Base-by-base conservation (phyloP, 2,329 filamentous ascomycete genomes). In the Talaromyces funiculosus region DNA sequence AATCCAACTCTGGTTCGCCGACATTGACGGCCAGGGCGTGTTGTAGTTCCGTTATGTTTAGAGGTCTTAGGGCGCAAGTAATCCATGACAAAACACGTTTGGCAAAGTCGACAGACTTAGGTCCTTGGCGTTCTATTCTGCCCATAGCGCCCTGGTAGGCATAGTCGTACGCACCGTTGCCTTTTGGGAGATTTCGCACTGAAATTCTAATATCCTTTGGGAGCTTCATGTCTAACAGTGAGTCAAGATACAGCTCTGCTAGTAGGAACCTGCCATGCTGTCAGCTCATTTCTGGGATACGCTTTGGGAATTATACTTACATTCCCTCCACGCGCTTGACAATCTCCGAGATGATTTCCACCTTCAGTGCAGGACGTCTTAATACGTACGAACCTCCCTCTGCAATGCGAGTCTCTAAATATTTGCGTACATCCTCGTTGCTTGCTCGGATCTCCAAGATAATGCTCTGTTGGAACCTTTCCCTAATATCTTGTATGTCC, bases 61-160 rank as follows among this genome's bases (percentile, higher is more conserved):
- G 61, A 0, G 66, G 72, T 42, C 72, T 69, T 47, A 66, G 72
- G 0, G 77, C 71, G 38, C 61, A 77, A 0, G 68, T 70, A 9
- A 82, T 73, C 79, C 77, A 82, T 0, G 68, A 67, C 0, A 82
- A 59, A 2, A 71, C 67, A 18, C 74, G 59, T 6, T 70, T 75
- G 0, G 80, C 80, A 40, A 80, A 67, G 0, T 71, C 71, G 73
- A 0, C 55, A 0, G 0, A 64, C 9, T 53, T 82, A 79, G 0
- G 64, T 61, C n/a, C 74, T 54, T 29, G 54, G 83, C 80, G 20
- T 79, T 68, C 2, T 8, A 53, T 38, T 20, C 49, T n/a, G 5
- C 74, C 40, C 67, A 83, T 77, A 0, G 76, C 73, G 0, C 75
- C 62, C 0, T 71, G 60, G 51, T 84, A 84, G 0, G 75, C 74